Evolutionary conservation across 345 rosid species (phyloP), one percentile per base, ranked within the genome.

Genomic region (Citrus sinensis): DNA sequence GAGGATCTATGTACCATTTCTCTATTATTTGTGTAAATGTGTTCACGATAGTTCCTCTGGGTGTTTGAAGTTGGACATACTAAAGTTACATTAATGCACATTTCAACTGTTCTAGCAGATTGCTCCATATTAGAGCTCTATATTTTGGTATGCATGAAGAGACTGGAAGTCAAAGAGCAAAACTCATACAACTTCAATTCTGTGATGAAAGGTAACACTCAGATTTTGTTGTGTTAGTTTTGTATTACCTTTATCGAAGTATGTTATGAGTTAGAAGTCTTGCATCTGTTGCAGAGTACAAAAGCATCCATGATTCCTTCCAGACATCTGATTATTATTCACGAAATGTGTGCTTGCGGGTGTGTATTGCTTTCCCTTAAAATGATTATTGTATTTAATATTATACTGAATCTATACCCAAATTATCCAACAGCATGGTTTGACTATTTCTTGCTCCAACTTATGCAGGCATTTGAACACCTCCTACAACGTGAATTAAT

Each of bases 121-220:
- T 92, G 99, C 88, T 92, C 99, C 39, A 66, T 93, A 69, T 76
- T 93, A 83, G 99, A 95, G 87, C 94, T 94, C 71, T 95, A 92
- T 85, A 78, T 95, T 79, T 88, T 95, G 67, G 94, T 90, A 37
- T 93, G 92, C 86, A 92, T 91, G 97, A 94, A 86, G 86, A 89
- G 97, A 76, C 77, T 94, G 85, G 99, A 95, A 88, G 85, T 84
- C 76, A 92, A 92, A 80, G 98, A 93, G 85, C 95, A 94, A 86
- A 91, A 54, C 78, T 88, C 97, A 8, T 93, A 93, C 86, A 93
- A 90, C 89, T 92, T 92, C 84, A 86, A 67, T 80, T 87, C 97
- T 24, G 88, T 92, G 67, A 95, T 95, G 95, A 90, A 91, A 92
- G 99, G 97, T 95, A 63, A 74, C 35, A 54, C 49, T 77, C 61